phyloP scores from a whole-genome alignment of 2,329 filamentous ascomycete species.

The Arthroderma sp. region DNA sequence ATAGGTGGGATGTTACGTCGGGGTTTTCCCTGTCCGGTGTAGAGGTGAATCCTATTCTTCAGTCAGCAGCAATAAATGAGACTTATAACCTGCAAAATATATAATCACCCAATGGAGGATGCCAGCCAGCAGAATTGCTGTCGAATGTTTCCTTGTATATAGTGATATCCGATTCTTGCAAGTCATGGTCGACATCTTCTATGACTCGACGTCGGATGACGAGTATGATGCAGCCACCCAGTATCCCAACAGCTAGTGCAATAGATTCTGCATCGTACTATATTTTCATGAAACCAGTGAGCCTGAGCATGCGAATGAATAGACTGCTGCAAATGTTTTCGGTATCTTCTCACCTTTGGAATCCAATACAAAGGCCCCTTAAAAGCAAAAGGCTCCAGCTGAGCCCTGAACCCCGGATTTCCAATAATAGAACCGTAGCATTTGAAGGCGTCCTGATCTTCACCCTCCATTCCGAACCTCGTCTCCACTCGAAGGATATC shows the following conservation, averaged over 20 bases:
- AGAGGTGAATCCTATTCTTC: background rate
- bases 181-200: background rate
- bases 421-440: too few species aligned
- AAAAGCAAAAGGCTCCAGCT: too few species aligned
- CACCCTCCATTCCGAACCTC: too few species aligned
- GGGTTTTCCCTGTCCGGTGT: background rate
- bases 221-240: background rate
- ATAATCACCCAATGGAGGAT: background rate
- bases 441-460: too few species aligned
- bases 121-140: background rate
- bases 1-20: background rate
- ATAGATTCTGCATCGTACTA: background rate
- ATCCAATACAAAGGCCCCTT: too few species aligned
- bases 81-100: too few species aligned
- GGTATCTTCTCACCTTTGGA: too few species aligned
- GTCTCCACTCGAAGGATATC: too few species aligned
- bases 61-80: background rate
- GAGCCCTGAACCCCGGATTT: too few species aligned
- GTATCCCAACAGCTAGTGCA: slow-evolving; percentile 2
- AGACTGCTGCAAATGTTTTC: too few species aligned
- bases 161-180: background rate
- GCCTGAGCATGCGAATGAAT: too few species aligned
- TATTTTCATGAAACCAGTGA: too few species aligned
- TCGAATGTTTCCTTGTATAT: background rate
- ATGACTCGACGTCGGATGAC: background rate